A percentile compares a stretch with the other conserved stretches of the same genome.
phyloP scores from a whole-genome alignment of 805 yeast genomes.

The Suhomyces xylopsoci region DNA sequence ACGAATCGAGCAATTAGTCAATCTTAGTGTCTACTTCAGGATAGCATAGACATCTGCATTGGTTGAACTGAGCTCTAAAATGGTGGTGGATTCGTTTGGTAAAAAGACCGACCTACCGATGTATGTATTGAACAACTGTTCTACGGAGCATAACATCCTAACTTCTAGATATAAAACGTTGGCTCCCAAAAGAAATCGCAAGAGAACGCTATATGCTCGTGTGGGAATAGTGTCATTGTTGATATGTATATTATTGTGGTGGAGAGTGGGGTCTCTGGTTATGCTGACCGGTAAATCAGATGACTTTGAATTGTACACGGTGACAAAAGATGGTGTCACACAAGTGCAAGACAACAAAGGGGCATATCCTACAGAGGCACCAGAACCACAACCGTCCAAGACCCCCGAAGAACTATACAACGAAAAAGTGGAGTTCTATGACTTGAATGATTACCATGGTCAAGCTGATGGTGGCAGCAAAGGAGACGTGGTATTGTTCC shows the following conservation, averaged over 20 bases:
- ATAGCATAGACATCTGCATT: background rate
- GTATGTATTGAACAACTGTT: conserved; percentile 18
- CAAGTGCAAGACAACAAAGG: conserved; percentile 5
- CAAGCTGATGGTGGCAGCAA: conserved; percentile 44
- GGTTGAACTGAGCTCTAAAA: conserved; percentile 1
- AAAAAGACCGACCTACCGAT: conserved; percentile 50
- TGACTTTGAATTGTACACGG: conserved; percentile 24
- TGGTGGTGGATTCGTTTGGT: conserved; percentile 30
- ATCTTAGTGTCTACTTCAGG: background rate
- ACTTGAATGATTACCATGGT: conserved; percentile 57
- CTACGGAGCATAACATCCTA: background rate
- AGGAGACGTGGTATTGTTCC: conserved; percentile 63
- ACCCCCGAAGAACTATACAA: conserved; percentile 35
- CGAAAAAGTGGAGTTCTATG: conserved; percentile 57
- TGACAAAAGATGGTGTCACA: conserved; percentile 31
- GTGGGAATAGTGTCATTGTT: conserved; percentile 1
- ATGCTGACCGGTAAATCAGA: background rate
- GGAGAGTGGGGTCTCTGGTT: background rate
- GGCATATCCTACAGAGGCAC: background rate
- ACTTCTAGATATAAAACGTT: conserved; percentile 12
- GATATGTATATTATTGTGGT: conserved; percentile 9
- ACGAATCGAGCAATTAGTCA: background rate
- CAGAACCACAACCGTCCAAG: conserved; percentile 4
- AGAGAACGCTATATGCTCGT: conserved; percentile 1
- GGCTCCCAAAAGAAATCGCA: conserved; percentile 11